Base-by-base conservation (phyloP, 192 early-diverging fungal species). In the Rhizophagus clarus region DNA sequence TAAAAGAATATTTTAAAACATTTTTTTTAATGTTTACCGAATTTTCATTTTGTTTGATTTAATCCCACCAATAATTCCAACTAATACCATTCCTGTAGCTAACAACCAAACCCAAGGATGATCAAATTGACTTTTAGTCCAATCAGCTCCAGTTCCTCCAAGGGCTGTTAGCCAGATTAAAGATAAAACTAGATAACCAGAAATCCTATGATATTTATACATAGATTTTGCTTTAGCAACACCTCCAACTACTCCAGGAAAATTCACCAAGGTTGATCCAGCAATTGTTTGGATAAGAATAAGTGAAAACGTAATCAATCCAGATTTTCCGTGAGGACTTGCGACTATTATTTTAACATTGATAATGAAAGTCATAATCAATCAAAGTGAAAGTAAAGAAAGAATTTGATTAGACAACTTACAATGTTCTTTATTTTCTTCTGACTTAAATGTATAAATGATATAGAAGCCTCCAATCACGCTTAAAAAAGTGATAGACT, bases 131-230 rank as follows among this genome's bases (percentile, higher is more conserved):
- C 3, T 1, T 68, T 31, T 68, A 20, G 31, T 34, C 77, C 77
- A 86, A 17, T 84, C 80, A 17, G 76, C 69, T 60, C 82, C 79
- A 26, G 81, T 82, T 12, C 85, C 85, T 22, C 82, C 77, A 15
- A 84, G 76, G 34, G 83, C 85, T 2, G 85, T 86, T 2, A 79
- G 31, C 79, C 79, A 86, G 20, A 81, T 42, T 5, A 86, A 69
- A 11, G 77, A 8, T 26, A 86, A 63, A 14, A 84, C 11, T 1
- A 84, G 3, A 61, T 86, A 86, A 8, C 85, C 85, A 29, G 79
- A 77, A 51, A 83, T 42, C 7, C 85, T 56, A 70, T 86, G 85
- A 64, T 84, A 86, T 37, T 84, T 86, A 73, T 80, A 86, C 14
- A 86, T 49, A 2, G 42, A 67, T 60, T 80, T 83, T 9, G 85